Evolutionary conservation across 2,329 filamentous ascomycete species (phyloP).

Genomic region (Teratosphaeria nubilosa): DNA sequence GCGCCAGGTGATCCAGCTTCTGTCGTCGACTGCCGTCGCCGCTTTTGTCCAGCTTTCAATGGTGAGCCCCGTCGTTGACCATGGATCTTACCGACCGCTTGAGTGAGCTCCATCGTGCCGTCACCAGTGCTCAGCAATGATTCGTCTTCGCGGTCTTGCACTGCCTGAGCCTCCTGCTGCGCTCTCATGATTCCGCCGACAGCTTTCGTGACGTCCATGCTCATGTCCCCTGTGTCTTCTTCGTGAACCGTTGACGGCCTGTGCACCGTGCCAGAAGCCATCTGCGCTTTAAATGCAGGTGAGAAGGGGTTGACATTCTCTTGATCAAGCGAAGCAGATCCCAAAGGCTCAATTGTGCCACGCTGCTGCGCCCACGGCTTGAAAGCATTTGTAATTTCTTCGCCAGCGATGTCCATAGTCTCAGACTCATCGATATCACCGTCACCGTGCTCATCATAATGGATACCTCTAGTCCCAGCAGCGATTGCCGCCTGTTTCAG

Average conservation of each 20-base stretch:
- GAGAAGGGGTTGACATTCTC: slow-evolving; percentile 43
- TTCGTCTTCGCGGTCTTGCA: slow-evolving; percentile 3
- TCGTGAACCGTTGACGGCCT: slow-evolving; percentile 19
- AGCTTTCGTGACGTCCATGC: slow-evolving; percentile 85
- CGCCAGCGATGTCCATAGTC: slow-evolving; percentile 46
- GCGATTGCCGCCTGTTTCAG: slow-evolving; percentile 63
- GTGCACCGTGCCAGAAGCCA: slow-evolving; percentile 8
- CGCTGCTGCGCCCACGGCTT: slow-evolving; percentile 53
- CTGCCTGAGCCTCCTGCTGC: slow-evolving; percentile 1
- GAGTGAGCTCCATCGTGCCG: slow-evolving; percentile 47
- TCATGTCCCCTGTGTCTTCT: slow-evolving; percentile 55
- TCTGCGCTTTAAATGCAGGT: slow-evolving; percentile 30
- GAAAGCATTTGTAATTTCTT: slow-evolving; percentile 67
- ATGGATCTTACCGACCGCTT: slow-evolving; percentile 43
- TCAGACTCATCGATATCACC: slow-evolving; percentile 17
- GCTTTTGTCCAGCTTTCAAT: slow-evolving; percentile 30
- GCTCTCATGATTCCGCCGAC: slow-evolving; percentile 65
- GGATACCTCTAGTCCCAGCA: slow-evolving; percentile 63
- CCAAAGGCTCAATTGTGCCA: neutral
- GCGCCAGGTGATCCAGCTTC: slow-evolving; percentile 24
- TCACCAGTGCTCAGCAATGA: slow-evolving; percentile 30
- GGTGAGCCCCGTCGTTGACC: slow-evolving; percentile 18
- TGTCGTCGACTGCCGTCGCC: slow-evolving; percentile 29
- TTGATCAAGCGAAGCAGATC: slow-evolving; percentile 31
- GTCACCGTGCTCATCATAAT: slow-evolving; percentile 45